A percentile compares a stretch with the other conserved stretches of the same genome.
phyloP scores from a whole-genome alignment of 2,329 filamentous ascomycete species.

The Calonectria montana region DNA sequence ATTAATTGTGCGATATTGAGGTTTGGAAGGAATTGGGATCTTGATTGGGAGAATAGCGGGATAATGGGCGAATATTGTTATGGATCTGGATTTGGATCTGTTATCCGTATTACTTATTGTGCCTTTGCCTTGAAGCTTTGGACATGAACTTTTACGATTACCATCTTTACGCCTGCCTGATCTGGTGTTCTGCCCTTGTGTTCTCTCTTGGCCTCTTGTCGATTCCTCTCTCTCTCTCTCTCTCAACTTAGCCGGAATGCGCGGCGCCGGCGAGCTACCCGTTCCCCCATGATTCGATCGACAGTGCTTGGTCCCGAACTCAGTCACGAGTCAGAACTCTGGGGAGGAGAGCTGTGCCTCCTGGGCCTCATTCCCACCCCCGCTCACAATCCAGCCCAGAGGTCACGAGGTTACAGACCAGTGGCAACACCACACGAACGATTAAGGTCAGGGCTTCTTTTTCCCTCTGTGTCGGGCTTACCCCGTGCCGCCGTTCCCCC shows the following conservation, averaged over 20 bases:
- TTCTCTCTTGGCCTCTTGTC: background rate
- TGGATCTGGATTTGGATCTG: background rate
- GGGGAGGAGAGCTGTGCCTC: conserved; percentile 8
- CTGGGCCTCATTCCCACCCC: background rate
- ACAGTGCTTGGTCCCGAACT: background rate
- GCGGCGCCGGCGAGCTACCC: background rate
- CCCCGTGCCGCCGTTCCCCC: background rate
- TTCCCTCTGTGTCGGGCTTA: background rate
- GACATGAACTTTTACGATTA: conserved; percentile 11
- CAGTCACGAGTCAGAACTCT: background rate
- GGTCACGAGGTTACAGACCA: background rate
- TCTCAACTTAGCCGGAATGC: background rate
- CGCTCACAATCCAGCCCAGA: background rate
- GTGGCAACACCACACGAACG: background rate
- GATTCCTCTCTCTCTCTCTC: background rate
- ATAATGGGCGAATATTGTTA: conserved; percentile 14
- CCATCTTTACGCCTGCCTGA: background rate
- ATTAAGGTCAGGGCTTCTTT: background rate
- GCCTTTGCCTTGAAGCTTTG: conserved; percentile 11
- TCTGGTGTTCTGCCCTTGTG: background rate
- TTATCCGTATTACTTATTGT: conserved; percentile 3
- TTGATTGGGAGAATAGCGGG: background rate
- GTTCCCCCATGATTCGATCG: background rate
- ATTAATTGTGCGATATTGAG: background rate
- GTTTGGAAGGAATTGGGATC: conserved; percentile 14